Base-by-base conservation (phyloP, 495 filamentous ascomycete species). In the Cercophora sp. region DNA sequence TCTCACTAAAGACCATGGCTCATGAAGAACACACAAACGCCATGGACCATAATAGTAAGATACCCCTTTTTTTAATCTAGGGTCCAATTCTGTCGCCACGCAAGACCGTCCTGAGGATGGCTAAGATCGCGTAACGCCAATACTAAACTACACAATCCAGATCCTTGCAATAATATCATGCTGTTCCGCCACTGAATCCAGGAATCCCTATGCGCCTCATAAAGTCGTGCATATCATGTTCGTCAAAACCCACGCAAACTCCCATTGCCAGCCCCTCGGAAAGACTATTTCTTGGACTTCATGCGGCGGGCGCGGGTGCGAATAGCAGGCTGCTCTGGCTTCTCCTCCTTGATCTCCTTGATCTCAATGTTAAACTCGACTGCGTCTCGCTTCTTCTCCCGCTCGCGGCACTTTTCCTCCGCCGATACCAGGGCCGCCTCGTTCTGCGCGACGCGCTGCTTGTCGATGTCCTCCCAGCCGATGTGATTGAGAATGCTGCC, bases 401-500 rank as follows among this genome's bases (percentile, higher is more conserved):
- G 53, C 36, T 66, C 50, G n/a, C 56, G 56, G 9, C 50, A 53
- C 19, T 54, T 51, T 29, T 66, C 57, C 31, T 67, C 59, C 13
- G 57, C 39, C 1, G 49, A 34, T 3, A 61, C 47, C 47, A 74
- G 51, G 10, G 60, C 60, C 25, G 58, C 54, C 56, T 73, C 62
- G 11, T 79, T 70, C 44, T 62, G 68, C 27, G 56, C 63, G 13
- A 81, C 71, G 39, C 76, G 67, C 4, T 48, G 63, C 31, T 55
- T 57, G 51, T 79, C 70, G 34, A 81, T 61, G 54, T 85, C 79
- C 47, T 79, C 80, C 68, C 79, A 83, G 29, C 74, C 73, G 47
- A 82, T 68, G 56, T 72, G 72, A 51, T 71, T 70, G 47, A 85
- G 59, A 51, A 83, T 76, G 36, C 62, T 70, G 22, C 81, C 80